These are phyloP conservation scores for Fusarium citri DNA, from an alignment of 2,329 filamentous ascomycete species.

Conservation along the genomic window DNA sequence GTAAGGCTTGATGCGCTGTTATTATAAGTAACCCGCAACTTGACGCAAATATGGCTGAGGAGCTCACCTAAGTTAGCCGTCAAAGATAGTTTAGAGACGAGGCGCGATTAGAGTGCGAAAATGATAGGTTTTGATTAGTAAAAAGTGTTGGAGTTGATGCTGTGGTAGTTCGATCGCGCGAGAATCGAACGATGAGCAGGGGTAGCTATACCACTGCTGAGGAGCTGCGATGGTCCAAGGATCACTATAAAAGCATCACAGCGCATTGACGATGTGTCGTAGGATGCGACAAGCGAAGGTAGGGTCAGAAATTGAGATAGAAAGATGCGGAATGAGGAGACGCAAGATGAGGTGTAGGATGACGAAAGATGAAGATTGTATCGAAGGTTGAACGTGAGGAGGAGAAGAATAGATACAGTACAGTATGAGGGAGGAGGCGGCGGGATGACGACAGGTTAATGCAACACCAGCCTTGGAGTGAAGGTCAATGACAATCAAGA, in stretches of 20 bases:
- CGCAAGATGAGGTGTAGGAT: constrained; percentile 4
- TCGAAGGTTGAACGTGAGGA: not conserved
- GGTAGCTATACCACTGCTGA: constrained; percentile 22
- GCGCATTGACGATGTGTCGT: constrained; percentile 3
- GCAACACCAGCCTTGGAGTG: constrained; percentile 18
- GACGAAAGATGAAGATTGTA: constrained; percentile 13
- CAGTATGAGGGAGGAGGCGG: constrained; percentile 9
- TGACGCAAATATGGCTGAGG: not conserved
- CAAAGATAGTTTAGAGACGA: not conserved
- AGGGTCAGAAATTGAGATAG: not conserved
- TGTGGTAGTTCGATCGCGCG: constrained; percentile 15
- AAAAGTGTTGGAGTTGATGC: constrained; percentile 23
- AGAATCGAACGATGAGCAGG: constrained; percentile 43
- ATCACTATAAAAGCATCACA: constrained; percentile 12
- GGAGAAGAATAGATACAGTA: constrained; percentile 2
- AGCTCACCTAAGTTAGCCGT: constrained; percentile 4
- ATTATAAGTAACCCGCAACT: constrained; percentile 5
- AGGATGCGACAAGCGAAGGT: not conserved
- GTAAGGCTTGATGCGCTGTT: constrained; percentile 8
- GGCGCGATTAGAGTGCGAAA: not conserved
- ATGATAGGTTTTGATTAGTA: constrained; percentile 8
- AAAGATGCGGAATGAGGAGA: constrained; percentile 2
- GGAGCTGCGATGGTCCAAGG: constrained; percentile 9
- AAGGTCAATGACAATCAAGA: not conserved
- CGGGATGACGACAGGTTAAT: constrained; percentile 27